Conservation (phyloP, 2,329 filamentous ascomycete genomes). For the Gremmenia infestans region DNA sequence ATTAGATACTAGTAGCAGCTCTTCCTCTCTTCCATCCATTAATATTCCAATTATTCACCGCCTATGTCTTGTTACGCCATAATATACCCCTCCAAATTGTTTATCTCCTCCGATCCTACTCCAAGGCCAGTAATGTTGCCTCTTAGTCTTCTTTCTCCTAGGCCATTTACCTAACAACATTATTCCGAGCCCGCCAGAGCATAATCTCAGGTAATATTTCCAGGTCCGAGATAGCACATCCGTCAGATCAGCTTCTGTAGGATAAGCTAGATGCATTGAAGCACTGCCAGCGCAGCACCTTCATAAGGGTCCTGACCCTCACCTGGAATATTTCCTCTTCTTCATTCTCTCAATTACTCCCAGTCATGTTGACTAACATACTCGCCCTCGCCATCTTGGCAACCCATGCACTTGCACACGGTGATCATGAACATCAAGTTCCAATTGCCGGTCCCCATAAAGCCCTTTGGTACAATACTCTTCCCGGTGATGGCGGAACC, state of each 20-base stretch:
- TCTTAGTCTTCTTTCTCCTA: slow-evolving; percentile 1
- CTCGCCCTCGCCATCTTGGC: slow-evolving; percentile 22
- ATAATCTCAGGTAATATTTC: slow-evolving; percentile 14
- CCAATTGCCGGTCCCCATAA: slow-evolving; percentile 58
- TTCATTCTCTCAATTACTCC: slow-evolving; percentile 1
- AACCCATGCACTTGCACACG: slow-evolving; percentile 77
- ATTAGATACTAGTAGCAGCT: slow-evolving; percentile 1
- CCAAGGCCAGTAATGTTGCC: not conserved
- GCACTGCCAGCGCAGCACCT: slow-evolving; percentile 19
- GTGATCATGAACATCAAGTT: slow-evolving; percentile 68
- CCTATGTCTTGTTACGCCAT: slow-evolving; percentile 1
- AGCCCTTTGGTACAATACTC: slow-evolving; percentile 74
- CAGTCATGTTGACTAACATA: slow-evolving; percentile 26
- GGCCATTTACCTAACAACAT: slow-evolving; percentile 14
- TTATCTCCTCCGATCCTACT: slow-evolving; percentile 12
- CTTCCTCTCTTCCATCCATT: not conserved
- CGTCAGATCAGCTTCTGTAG: slow-evolving; percentile 1
- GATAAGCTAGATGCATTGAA: slow-evolving; percentile 8
- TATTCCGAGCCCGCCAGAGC: not conserved
- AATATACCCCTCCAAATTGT: slow-evolving; percentile 3
- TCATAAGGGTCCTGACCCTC: slow-evolving; percentile 12
- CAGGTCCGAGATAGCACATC: slow-evolving; percentile 14
- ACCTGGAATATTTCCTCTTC: not conserved
- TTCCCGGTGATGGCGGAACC: slow-evolving; percentile 79
- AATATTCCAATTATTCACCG: slow-evolving; percentile 1